Evolutionary conservation across 306 rosid species (phyloP), one percentile per base, ranked within the genome.

Genomic region (Quercus parvula): DNA sequence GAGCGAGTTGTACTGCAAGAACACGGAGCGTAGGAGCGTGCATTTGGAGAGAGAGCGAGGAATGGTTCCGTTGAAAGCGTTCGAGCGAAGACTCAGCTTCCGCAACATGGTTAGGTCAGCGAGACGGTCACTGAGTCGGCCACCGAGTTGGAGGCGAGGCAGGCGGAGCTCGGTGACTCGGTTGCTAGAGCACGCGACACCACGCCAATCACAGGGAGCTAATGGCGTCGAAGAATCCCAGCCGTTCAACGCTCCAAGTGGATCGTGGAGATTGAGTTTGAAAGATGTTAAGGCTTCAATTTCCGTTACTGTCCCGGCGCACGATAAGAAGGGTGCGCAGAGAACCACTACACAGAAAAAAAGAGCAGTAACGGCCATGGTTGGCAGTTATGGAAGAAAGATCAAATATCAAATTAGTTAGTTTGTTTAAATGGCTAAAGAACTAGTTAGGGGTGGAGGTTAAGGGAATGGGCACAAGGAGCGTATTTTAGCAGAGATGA

Each of bases 191-290:
- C 89, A 91, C 4, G 75, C 31, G 20, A 94, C 89, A 3, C 98
- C 98, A 2, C 92, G 90, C 98, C 98, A 94, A 88, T 94, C 93
- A 56, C 97, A 94, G 0, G 98, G 98, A 14, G 98, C 97, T 55
- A 82, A 71, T 9, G 98, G 90, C 54, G 97, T 77, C 19, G 91
- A 81, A 0, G 91, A 79, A 79, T 89, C 97, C 98, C 98, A 94
- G 49, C 77, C 81, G 80, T 44, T 56, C 67, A 94, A 89, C 25
- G 91, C 92, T 30, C 87, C 89, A 14, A 83, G 81, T 22, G 98
- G 93, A 56, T 94, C 98, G 22, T 87, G 89, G 6, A 94, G 93
- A 75, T 88, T 84, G 73, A 92, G 91, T 82, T 78, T 88, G 80
- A 94, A 92, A 13, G 93, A 86, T 13, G 87, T 88, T 75, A 94